Evolutionary conservation across 306 rosid genomes (phyloP).

Genomic region (Cajanus cajan): DNA sequence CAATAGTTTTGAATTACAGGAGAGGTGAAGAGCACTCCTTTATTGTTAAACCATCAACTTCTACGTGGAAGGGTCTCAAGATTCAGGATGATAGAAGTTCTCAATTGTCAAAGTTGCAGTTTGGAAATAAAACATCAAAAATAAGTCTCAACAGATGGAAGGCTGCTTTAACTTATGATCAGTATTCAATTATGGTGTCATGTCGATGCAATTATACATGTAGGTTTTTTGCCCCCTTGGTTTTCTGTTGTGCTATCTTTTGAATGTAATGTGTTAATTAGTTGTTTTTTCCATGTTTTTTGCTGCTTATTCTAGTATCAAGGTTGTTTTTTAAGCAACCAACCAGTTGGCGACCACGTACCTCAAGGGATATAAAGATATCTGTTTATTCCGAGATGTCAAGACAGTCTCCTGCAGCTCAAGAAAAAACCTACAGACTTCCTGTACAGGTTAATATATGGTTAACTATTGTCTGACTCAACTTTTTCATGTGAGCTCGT

Average conservation of each 20-base stretch:
- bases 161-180: slow-evolving; percentile 53
- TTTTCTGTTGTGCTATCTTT: slow-evolving; percentile 21
- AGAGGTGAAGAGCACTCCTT: slow-evolving; percentile 95
- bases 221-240: slow-evolving; percentile 26
- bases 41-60: slow-evolving; percentile 75
- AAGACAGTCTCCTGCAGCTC: slow-evolving; percentile 46
- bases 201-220: slow-evolving; percentile 93
- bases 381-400: slow-evolving; percentile 74
- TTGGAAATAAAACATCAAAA: slow-evolving; percentile 51
- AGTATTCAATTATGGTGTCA: slow-evolving; percentile 86
- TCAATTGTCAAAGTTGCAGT: slow-evolving; percentile 43
- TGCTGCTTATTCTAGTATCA: slow-evolving; percentile 54
- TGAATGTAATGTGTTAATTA: slow-evolving; percentile 22
- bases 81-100: slow-evolving; percentile 52
- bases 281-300: slow-evolving; percentile 20
- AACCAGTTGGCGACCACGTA: slow-evolving; percentile 78
- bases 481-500: slow-evolving; percentile 1
- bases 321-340: slow-evolving; percentile 85
- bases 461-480: not conserved
- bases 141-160: slow-evolving; percentile 47
- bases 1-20: slow-evolving; percentile 55
- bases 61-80: slow-evolving; percentile 60
- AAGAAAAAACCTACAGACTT: slow-evolving; percentile 55
- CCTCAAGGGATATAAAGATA: slow-evolving; percentile 81
- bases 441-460: slow-evolving; percentile 72